Evolutionary conservation across 345 rosid genomes (phyloP).

Genomic region (Euphorbia lathyris): DNA sequence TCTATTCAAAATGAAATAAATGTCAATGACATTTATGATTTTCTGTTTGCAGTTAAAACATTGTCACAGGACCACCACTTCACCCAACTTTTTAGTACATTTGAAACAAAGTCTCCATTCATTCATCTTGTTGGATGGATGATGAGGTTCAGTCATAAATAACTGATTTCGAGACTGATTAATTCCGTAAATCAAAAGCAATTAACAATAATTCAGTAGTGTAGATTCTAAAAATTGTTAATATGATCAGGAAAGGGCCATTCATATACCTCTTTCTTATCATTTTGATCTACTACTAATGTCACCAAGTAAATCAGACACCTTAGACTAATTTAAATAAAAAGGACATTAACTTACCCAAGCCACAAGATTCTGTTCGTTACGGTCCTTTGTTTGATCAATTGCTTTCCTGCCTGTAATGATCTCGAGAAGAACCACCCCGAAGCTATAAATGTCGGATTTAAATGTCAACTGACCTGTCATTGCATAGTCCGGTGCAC

Average conservation of each 20-base stretch:
- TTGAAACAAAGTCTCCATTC: neutral
- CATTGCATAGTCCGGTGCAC: conserved; percentile 52
- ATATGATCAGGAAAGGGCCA: neutral
- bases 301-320: neutral
- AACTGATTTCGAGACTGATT: neutral
- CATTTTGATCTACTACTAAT: neutral
- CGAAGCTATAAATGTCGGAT: conserved; percentile 46
- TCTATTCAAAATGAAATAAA: neutral
- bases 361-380: conserved; percentile 40
- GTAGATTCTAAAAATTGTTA: neutral
- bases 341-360: conserved; percentile 33
- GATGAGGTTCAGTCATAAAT: neutral
- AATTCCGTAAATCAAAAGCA: neutral
- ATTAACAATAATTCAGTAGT: neutral
- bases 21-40: neutral
- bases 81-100: neutral
- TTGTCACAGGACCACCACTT: neutral
- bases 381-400: conserved; percentile 31
- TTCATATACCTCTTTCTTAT: neutral
- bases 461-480: conserved; percentile 46
- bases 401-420: conserved; percentile 48
- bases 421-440: conserved; percentile 47
- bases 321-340: neutral
- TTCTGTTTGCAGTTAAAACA: neutral
- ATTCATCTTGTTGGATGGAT: neutral